Evolutionary conservation across 371 early-diverging fungal genomes (phyloP).

Genomic region (Agmasoma carcini): DNA sequence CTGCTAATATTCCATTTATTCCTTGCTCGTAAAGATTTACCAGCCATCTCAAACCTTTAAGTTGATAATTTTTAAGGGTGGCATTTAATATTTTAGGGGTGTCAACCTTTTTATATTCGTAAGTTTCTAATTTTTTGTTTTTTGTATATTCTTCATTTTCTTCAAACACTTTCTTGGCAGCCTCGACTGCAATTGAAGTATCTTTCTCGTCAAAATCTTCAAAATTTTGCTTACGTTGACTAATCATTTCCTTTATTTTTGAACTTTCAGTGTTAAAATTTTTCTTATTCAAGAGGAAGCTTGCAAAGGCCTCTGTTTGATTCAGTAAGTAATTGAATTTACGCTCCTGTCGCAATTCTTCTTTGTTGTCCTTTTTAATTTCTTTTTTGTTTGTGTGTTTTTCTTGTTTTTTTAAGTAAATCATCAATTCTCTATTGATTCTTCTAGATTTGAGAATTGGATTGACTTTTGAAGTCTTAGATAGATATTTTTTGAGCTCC

Average conservation of each 20-base stretch:
- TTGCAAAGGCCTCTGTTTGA: conserved; percentile 84
- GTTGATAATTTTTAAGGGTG: conserved; percentile 69
- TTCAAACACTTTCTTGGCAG: not conserved
- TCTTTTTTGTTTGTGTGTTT: conserved; percentile 57
- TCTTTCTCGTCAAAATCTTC: conserved; percentile 16
- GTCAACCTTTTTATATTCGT: conserved; percentile 8
- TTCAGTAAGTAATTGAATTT: conserved; percentile 84
- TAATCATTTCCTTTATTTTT: not conserved
- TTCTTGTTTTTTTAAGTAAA: conserved; percentile 35
- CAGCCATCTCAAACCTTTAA: conserved; percentile 95
- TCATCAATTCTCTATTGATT: conserved; percentile 46
- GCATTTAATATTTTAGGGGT: conserved; percentile 74
- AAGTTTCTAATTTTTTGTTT: not conserved
- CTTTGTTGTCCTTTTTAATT: conserved; percentile 69
- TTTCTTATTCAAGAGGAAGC: conserved; percentile 62
- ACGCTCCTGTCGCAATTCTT: conserved; percentile 66
- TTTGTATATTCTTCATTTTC: not conserved
- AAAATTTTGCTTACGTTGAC: conserved; percentile 8
- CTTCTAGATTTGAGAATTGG: conserved; percentile 48
- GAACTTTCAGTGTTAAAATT: conserved; percentile 10
- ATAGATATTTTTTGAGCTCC: conserved; percentile 48
- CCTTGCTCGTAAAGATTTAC: conserved; percentile 81
- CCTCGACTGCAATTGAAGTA: not conserved
- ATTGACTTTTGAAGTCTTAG: conserved; percentile 50
- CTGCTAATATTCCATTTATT: conserved; percentile 86